phyloP scores from a whole-genome alignment of 108 stramenopile species.

The Fistulifera pelliculosa region DNA sequence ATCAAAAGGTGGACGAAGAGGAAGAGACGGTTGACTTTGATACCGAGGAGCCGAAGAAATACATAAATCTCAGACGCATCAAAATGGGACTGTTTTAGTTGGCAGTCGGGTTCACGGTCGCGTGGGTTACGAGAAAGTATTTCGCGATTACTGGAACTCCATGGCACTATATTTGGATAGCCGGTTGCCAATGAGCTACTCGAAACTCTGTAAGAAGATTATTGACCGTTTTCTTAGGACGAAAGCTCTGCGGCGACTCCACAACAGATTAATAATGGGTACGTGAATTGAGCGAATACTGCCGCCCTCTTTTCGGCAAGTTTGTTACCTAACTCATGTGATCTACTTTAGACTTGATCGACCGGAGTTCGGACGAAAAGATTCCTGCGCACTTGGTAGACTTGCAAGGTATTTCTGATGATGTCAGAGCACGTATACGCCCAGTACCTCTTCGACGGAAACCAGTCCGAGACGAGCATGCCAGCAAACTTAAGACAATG shows the following conservation, averaged over 20 bases:
- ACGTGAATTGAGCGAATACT: no score
- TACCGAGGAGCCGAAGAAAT: no score
- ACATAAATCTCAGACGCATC: conserved; percentile 12
- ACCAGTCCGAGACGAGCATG: background rate
- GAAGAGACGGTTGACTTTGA: no score
- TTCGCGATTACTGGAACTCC: conserved; percentile 70
- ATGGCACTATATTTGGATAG: conserved; percentile 26
- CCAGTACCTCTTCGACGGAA: background rate
- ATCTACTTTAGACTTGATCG: no score
- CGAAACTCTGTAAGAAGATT: conserved; percentile 19
- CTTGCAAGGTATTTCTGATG: no score
- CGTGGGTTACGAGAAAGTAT: conserved; percentile 34
- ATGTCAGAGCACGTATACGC: no score
- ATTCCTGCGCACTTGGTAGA: no score
- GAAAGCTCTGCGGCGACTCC: conserved; percentile 47
- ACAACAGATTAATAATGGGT: conserved; percentile 69
- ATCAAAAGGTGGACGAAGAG: no score
- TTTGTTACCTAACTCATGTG: no score
- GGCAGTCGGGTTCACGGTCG: conserved; percentile 29
- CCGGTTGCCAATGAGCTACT: conserved; percentile 6
- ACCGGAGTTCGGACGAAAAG: no score
- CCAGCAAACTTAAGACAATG: conserved; percentile 15
- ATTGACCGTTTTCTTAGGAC: conserved; percentile 50
- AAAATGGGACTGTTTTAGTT: conserved; percentile 23
- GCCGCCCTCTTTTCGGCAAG: no score